Percentiles rank a stretch among this genome's conserved stretches.
Evolutionary conservation across 2,329 filamentous ascomycete species (phyloP).

Genomic region (Apiospora rasikravindrae): DNA sequence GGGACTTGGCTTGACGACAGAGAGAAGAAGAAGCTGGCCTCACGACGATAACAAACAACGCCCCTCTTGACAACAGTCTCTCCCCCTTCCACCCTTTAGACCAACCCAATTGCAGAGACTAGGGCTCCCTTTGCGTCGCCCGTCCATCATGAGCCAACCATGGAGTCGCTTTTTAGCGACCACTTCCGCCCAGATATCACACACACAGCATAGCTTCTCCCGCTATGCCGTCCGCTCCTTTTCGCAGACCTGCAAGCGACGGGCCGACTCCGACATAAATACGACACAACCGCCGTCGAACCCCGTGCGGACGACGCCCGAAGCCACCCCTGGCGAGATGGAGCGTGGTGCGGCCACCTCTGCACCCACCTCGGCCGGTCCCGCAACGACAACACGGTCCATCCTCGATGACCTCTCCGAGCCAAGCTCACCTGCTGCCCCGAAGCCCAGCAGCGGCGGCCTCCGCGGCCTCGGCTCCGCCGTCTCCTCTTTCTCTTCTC

Average conservation of each 20-base stretch:
- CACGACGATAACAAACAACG: not conserved
- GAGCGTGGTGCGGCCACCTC: not conserved
- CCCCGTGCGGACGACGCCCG: not conserved
- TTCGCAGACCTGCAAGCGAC: conserved; percentile 21
- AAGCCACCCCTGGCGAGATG: conserved; percentile 17
- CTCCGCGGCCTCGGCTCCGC: not conserved
- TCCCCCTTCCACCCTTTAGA: not conserved
- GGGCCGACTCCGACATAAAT: conserved; percentile 21
- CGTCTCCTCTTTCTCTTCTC: not conserved
- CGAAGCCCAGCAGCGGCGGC: not conserved
- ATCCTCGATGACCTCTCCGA: conserved; percentile 12
- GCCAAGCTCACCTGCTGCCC: not conserved
- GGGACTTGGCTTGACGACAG: not conserved
- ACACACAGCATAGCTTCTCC: conserved; percentile 10
- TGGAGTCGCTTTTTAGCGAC: conserved; percentile 24
- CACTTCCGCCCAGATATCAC: conserved; percentile 16
- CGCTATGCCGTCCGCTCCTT: conserved; percentile 23
- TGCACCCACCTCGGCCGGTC: not conserved
- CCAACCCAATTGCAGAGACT: not conserved
- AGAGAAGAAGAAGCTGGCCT: conserved; percentile 4
- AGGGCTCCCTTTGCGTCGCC: not conserved
- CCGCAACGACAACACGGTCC: conserved; percentile 6
- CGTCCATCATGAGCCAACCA: conserved; percentile 22
- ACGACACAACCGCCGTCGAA: conserved; percentile 12
- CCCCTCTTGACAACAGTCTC: not conserved